Conservation (phyloP, 352 stramenopile species). For the Pythium phragmitis region DNA sequence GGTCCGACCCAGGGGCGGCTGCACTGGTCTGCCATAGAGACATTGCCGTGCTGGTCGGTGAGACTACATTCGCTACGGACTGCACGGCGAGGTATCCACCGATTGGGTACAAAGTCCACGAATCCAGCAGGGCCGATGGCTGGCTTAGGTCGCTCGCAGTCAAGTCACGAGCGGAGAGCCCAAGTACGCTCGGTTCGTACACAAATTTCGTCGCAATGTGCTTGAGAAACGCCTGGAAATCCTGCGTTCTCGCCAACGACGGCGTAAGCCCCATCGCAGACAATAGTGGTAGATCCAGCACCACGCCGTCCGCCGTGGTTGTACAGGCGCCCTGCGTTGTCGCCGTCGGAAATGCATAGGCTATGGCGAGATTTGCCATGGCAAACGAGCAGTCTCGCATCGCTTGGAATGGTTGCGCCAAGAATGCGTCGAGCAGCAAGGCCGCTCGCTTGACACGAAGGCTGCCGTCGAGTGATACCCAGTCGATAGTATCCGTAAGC, state of each 20-base stretch:
- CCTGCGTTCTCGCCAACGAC: slow-evolving; percentile 27
- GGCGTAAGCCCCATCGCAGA: slow-evolving; percentile 30
- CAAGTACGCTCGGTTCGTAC: slow-evolving; percentile 44
- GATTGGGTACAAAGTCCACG: slow-evolving; percentile 12
- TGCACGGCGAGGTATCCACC: slow-evolving; percentile 24
- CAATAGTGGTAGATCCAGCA: slow-evolving; percentile 40
- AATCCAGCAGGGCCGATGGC: not conserved
- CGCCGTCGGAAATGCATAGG: slow-evolving; percentile 29
- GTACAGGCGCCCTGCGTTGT: slow-evolving; percentile 27
- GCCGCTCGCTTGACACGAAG: slow-evolving; percentile 29
- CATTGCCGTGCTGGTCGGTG: not conserved
- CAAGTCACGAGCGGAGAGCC: slow-evolving; percentile 11
- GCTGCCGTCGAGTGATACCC: slow-evolving; percentile 18
- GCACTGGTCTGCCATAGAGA: slow-evolving; percentile 25
- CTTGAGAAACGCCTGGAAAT: slow-evolving; percentile 51
- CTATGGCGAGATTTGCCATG: slow-evolving; percentile 27
- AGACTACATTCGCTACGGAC: slow-evolving; percentile 27
- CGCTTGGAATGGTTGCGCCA: slow-evolving; percentile 44
- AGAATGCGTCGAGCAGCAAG: slow-evolving; percentile 49
- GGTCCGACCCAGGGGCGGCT: not conserved
- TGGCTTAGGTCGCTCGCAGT: slow-evolving; percentile 4
- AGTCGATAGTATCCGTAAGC: slow-evolving; percentile 10
- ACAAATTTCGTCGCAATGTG: slow-evolving; percentile 56
- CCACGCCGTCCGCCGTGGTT: slow-evolving; percentile 16
- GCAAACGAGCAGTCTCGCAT: slow-evolving; percentile 29